These are phyloP conservation scores for Chalciporus sp. DNA, from an alignment of 1,284 basidiomycete genomes.

Conservation along the genomic window DNA sequence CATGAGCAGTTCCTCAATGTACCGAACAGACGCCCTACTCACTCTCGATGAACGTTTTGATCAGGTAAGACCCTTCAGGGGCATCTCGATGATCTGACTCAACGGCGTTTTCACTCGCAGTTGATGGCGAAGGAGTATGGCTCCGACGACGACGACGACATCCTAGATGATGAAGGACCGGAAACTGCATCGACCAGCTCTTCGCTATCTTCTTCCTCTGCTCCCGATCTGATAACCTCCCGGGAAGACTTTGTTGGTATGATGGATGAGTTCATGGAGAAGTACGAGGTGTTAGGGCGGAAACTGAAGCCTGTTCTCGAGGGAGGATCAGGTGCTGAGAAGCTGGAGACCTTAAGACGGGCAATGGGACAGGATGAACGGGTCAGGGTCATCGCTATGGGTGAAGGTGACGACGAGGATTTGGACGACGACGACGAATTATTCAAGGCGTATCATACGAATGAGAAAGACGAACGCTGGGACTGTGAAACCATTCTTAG, in stretches of 20 bases:
- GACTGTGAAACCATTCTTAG: conserved; percentile 94
- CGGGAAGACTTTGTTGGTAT: conserved; percentile 90
- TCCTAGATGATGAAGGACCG: conserved; percentile 40
- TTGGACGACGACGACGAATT: conserved; percentile 55
- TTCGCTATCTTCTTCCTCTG: conserved; percentile 60
- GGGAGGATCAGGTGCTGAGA: conserved; percentile 72
- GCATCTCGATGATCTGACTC: neutral
- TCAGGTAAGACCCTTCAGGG: conserved; percentile 55
- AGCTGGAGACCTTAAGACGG: conserved; percentile 76
- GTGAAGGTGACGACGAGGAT: conserved; percentile 42
- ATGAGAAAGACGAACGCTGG: conserved; percentile 80
- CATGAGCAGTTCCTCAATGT: conserved; percentile 98
- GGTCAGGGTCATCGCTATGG: conserved; percentile 34
- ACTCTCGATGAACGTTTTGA: conserved; percentile 95
- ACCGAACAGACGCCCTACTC: conserved; percentile 86
- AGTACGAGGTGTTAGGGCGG: conserved; percentile 91
- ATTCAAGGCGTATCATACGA: conserved; percentile 48
- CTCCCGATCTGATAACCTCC: conserved; percentile 75
- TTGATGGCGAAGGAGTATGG: conserved; percentile 80
- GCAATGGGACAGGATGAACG: conserved; percentile 75
- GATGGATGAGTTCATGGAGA: conserved; percentile 93
- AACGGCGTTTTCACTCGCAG: conserved; percentile 29
- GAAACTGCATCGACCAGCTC: conserved; percentile 39
- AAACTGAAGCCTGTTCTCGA: conserved; percentile 79
- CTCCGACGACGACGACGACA: conserved; percentile 57